These are phyloP conservation scores for Jackrogersella minutella DNA, from an alignment of 495 filamentous ascomycete species.

Conservation along the genomic window DNA sequence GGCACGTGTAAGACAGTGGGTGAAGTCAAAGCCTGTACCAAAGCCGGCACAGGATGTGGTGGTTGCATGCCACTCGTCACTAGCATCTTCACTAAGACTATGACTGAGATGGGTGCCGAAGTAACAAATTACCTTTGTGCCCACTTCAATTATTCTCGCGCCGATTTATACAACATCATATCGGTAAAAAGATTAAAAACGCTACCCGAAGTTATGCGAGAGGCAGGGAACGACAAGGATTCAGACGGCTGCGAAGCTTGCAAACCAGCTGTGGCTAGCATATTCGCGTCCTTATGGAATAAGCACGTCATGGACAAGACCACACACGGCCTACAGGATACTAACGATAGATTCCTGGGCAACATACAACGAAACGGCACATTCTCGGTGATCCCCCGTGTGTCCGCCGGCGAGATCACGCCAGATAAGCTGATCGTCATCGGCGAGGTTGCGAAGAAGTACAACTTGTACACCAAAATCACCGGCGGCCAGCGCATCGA, in stretches of 20 bases:
- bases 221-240: constrained; percentile 74
- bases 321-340: constrained; percentile 86
- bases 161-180: constrained; percentile 90
- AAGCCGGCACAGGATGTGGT: constrained; percentile 93
- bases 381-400: constrained; percentile 87
- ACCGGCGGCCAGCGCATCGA: constrained; percentile 96
- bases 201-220: constrained; percentile 82
- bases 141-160: constrained; percentile 87
- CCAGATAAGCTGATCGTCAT: constrained; percentile 90
- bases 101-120: constrained; percentile 89
- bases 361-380: constrained; percentile 97
- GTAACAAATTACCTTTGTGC: constrained; percentile 88
- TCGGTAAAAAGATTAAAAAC: constrained; percentile 81
- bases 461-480: constrained; percentile 91
- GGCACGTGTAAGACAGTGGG: constrained; percentile 86
- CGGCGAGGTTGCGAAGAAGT: constrained; percentile 88
- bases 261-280: constrained; percentile 87
- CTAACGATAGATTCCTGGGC: constrained; percentile 90
- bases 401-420: constrained; percentile 90
- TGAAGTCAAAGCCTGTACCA: constrained; percentile 92
- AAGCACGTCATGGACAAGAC: constrained; percentile 81
- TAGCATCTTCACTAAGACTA: constrained; percentile 91
- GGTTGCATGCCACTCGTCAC: constrained; percentile 94
- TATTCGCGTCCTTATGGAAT: constrained; percentile 87
- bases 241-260: constrained; percentile 92